Conservation (phyloP, 805 yeast genomes). For the Barnettozyma vustinii region DNA sequence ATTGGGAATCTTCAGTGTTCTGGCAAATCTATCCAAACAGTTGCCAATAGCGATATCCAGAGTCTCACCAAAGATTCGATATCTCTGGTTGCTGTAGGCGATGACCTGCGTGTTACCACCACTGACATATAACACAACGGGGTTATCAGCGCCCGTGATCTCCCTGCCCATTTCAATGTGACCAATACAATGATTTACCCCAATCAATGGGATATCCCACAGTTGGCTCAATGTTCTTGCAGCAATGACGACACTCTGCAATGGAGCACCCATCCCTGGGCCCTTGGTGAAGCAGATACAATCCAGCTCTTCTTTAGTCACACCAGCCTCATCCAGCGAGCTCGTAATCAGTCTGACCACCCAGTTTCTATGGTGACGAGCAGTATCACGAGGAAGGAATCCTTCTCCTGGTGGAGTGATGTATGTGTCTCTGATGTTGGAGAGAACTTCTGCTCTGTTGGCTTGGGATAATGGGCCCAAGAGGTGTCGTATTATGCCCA, state of each 20-base stretch:
- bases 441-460: constrained; percentile 68
- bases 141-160: constrained; percentile 95
- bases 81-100: constrained; percentile 90
- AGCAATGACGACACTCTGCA: constrained; percentile 87
- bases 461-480: constrained; percentile 48
- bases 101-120: constrained; percentile 99
- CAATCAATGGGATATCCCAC: constrained; percentile 82
- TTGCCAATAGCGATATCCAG: constrained; percentile 97
- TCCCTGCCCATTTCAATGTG: constrained; percentile 99
- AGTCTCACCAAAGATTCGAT: constrained; percentile 98
- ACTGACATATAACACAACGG: constrained; percentile 93
- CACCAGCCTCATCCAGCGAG: constrained; percentile 58
- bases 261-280: constrained; percentile 99
- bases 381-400: constrained; percentile 92
- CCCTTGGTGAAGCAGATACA: constrained; percentile 94
- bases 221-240: constrained; percentile 80
- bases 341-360: constrained; percentile 68
- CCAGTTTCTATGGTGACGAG: constrained; percentile 95
- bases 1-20: constrained; percentile 82
- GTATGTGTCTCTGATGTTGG: constrained; percentile 94
- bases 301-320: constrained; percentile 50
- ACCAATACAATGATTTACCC: constrained; percentile 96
- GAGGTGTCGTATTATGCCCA: constrained; percentile 80
- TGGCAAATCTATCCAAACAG: constrained; percentile 92
- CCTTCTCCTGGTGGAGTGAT: constrained; percentile 98